Percentiles rank a stretch among this genome's conserved stretches.
Conservation (phyloP, 306 rosid species). For the Prunus fruticosa region DNA sequence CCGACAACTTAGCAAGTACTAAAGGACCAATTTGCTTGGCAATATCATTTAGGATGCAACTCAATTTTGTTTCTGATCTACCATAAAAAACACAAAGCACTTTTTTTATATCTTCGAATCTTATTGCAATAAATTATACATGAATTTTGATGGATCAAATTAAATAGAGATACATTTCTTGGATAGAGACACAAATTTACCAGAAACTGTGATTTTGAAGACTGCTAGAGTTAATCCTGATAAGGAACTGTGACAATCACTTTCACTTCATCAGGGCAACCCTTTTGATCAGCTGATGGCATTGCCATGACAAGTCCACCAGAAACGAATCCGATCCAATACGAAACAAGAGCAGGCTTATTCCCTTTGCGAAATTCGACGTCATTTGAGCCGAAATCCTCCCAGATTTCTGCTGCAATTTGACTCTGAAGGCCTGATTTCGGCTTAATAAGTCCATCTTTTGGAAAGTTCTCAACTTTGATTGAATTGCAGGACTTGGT, state of each 20-base stretch:
- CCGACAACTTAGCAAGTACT: background rate
- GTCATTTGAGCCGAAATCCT: conserved; percentile 38
- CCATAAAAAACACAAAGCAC: background rate
- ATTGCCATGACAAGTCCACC: conserved; percentile 31
- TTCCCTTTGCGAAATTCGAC: conserved; percentile 40
- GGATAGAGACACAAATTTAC: background rate
- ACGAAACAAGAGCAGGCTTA: conserved; percentile 37
- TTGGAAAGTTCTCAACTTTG: conserved; percentile 25
- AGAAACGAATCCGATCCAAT: conserved; percentile 42
- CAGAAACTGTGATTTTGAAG: background rate
- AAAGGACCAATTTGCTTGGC: background rate
- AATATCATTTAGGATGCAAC: background rate
- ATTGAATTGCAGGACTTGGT: background rate
- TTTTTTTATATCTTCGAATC: background rate
- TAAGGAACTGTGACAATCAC: conserved; percentile 24
- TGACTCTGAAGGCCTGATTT: background rate
- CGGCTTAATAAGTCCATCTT: background rate
- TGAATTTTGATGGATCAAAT: background rate
- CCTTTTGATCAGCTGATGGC: conserved; percentile 13
- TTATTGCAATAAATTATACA: background rate
- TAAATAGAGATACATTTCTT: background rate
- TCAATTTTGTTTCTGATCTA: background rate
- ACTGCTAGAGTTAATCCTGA: background rate
- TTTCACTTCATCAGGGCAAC: conserved; percentile 10
- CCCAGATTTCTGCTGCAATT: conserved; percentile 26